Conservation (phyloP, 176 grass and related monocot species). For the Juncus effusus region DNA sequence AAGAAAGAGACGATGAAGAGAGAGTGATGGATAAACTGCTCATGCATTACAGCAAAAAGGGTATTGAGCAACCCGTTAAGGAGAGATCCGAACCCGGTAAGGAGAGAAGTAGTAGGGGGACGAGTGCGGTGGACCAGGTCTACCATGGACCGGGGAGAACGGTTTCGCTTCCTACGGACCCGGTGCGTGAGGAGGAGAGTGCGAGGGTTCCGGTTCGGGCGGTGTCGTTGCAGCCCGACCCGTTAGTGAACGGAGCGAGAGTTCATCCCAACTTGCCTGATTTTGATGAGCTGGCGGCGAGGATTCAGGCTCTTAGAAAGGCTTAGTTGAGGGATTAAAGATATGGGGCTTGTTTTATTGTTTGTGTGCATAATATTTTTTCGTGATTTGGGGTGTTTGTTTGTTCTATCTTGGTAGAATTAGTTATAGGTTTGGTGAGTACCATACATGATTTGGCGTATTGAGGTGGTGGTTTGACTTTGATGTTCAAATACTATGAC, state of each 20-base stretch:
- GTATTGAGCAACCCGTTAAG: conserved; percentile 23
- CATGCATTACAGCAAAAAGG: conserved; percentile 76
- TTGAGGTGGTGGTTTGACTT: too few relatives aligned
- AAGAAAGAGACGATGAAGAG: conserved; percentile 50
- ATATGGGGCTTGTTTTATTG: too few relatives aligned
- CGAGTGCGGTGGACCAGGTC: conserved; percentile 2
- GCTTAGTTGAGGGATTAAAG: background rate
- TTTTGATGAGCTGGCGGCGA: conserved; percentile 18
- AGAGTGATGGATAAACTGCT: conserved; percentile 79
- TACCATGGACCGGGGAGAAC: conserved; percentile 14
- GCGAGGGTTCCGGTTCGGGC: background rate
- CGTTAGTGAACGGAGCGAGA: conserved; percentile 17
- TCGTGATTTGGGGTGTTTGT: too few relatives aligned
- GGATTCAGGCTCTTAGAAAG: conserved; percentile 9
- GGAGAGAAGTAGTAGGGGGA: conserved; percentile 26
- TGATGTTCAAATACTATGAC: too few relatives aligned
- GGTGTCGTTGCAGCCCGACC: conserved; percentile 16
- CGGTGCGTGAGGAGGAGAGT: conserved; percentile 14
- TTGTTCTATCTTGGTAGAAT: too few relatives aligned
- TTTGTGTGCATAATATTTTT: too few relatives aligned
- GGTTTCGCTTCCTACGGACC: conserved; percentile 9
- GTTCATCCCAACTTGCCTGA: conserved; percentile 28
- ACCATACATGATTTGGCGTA: too few relatives aligned
- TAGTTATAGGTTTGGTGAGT: too few relatives aligned
- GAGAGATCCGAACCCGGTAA: conserved; percentile 26